Evolutionary conservation across 2,329 filamentous ascomycete species (phyloP).

Genomic region (Alternaria hordeiaustralica): DNA sequence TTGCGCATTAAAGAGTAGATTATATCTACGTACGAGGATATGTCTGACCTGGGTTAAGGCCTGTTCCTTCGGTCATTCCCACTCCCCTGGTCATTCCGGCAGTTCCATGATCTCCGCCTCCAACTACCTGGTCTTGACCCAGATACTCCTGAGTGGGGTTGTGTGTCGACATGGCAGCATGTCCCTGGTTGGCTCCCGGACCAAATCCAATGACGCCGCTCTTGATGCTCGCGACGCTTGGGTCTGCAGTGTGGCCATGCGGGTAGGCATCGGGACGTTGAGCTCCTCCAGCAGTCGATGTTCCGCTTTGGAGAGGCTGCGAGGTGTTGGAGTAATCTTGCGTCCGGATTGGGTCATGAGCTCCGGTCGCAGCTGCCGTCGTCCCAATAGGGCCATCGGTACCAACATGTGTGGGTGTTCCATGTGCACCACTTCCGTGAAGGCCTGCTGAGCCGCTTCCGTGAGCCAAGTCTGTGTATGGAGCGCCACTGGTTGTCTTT

Average conservation of each 20-base stretch:
- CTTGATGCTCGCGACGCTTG: constrained; percentile 49
- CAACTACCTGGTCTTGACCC: constrained; percentile 22
- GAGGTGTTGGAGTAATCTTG: not conserved
- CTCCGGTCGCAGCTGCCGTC: not conserved
- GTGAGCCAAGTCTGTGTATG: constrained; percentile 18
- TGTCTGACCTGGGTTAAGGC: constrained; percentile 11
- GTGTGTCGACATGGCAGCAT: constrained; percentile 33
- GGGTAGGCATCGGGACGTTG: constrained; percentile 26
- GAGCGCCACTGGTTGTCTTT: constrained; percentile 15
- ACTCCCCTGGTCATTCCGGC: constrained; percentile 8
- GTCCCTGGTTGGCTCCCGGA: constrained; percentile 23
- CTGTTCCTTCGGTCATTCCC: constrained; percentile 1
- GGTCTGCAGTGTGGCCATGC: constrained; percentile 17
- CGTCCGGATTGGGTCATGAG: not conserved
- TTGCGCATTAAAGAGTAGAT: not conserved
- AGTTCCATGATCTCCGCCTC: constrained; percentile 21
- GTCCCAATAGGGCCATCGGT: constrained; percentile 13
- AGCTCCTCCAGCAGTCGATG: constrained; percentile 7
- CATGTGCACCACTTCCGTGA: constrained; percentile 6
- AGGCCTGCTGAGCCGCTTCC: constrained; percentile 6
- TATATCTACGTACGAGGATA: constrained; percentile 30
- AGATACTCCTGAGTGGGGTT: constrained; percentile 18
- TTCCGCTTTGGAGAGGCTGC: not conserved
- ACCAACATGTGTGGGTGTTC: constrained; percentile 7
- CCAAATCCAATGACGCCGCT: constrained; percentile 49